Evolutionary conservation across 352 stramenopile genomes (phyloP).

Genomic region (Globisporangium cederbergense): DNA sequence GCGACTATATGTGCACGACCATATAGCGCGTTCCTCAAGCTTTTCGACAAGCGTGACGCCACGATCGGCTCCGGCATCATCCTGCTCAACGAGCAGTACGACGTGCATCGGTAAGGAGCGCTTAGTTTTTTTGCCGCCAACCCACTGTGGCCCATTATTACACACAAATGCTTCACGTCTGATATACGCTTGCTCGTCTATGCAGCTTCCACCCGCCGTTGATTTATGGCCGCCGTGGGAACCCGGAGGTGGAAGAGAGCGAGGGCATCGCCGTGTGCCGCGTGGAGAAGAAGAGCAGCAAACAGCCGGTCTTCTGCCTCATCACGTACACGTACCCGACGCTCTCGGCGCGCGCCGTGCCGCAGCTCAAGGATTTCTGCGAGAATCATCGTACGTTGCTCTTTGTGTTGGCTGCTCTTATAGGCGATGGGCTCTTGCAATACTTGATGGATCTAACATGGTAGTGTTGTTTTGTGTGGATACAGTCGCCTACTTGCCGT

Average conservation of each 20-base stretch:
- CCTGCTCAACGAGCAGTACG: conserved; percentile 73
- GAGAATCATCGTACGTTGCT: conserved; percentile 39
- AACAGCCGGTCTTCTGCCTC: conserved; percentile 54
- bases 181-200: neutral
- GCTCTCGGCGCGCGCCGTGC: conserved; percentile 67
- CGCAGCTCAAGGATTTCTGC: conserved; percentile 79
- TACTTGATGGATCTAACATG: neutral
- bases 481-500: conserved; percentile 13
- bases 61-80: conserved; percentile 74
- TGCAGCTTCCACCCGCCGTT: conserved; percentile 71
- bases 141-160: neutral
- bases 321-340: conserved; percentile 84
- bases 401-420: neutral
- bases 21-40: conserved; percentile 39
- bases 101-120: conserved; percentile 61
- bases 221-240: conserved; percentile 68
- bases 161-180: neutral
- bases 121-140: neutral
- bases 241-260: conserved; percentile 58
- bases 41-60: conserved; percentile 78
- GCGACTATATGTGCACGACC: conserved; percentile 7
- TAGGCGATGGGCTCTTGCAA: neutral
- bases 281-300: conserved; percentile 39
- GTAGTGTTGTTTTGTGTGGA: neutral
- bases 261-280: conserved; percentile 72